phyloP scores from a whole-genome alignment of 495 filamentous ascomycete species.

The Neurospora sp. region DNA sequence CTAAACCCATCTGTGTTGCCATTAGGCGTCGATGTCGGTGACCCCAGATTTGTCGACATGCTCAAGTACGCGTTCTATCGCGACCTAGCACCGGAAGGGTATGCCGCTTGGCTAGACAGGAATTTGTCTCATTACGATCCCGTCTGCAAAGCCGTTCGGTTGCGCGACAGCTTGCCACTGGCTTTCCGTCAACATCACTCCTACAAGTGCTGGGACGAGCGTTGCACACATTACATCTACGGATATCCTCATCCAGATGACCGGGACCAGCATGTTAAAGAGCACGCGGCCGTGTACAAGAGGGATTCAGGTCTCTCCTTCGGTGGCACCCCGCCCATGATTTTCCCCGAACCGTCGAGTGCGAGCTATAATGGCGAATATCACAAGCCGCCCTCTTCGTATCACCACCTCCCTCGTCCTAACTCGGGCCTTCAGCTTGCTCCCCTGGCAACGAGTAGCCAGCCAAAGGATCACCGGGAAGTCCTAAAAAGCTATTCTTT shows the following conservation, averaged over 20 bases:
- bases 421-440: slow-evolving; percentile 27
- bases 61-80: slow-evolving; percentile 26
- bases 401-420: slow-evolving; percentile 30
- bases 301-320: slow-evolving; percentile 36
- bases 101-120: slow-evolving; percentile 33
- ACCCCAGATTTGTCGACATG: slow-evolving; percentile 30
- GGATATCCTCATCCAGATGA: slow-evolving; percentile 36
- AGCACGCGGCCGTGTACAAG: slow-evolving; percentile 30
- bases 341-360: slow-evolving; percentile 24
- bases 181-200: slow-evolving; percentile 29
- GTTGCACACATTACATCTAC: slow-evolving; percentile 41
- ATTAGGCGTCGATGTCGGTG: slow-evolving; percentile 35
- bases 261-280: slow-evolving; percentile 35
- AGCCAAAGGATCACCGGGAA: slow-evolving; percentile 32
- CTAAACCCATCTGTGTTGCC: slow-evolving; percentile 3
- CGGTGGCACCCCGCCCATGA: slow-evolving; percentile 24
- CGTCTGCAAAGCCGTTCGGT: slow-evolving; percentile 28
- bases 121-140: slow-evolving; percentile 37
- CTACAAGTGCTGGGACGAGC: slow-evolving; percentile 40
- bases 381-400: slow-evolving; percentile 22
- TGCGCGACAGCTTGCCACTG: slow-evolving; percentile 30
- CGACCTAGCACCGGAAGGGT: slow-evolving; percentile 33
- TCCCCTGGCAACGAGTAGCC: slow-evolving; percentile 24
- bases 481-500: slow-evolving; percentile 34
- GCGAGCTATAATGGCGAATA: slow-evolving; percentile 23